Base-by-base conservation (phyloP, 2,329 filamentous ascomycete genomes). In the Aspergillus cejpii region DNA sequence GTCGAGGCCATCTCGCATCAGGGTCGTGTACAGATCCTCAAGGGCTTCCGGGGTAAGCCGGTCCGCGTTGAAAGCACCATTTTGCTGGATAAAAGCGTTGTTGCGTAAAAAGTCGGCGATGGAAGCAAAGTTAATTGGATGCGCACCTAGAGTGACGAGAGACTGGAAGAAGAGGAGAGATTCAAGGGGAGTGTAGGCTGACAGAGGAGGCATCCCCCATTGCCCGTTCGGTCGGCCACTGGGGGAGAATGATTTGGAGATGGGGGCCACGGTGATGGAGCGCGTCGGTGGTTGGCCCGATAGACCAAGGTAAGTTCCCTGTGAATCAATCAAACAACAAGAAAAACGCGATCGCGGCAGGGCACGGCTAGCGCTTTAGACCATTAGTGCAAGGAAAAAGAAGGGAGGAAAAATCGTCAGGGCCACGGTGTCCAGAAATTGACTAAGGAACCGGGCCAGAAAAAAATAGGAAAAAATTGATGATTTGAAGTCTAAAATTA, bases 111-210 rank as follows among this genome's bases (percentile, higher is more conserved):
- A 71, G 53, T 85, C 78, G 47, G 88, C 89, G 51, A 92, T 86
- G 55, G 75, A 76, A 59, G 72, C 71, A 70, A 94, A 92, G 63
- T 78, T 80, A 50, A 74, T 66, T 41, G 80, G 72, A 54, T 81
- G 77, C 53, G 81, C 73, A 61, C 85, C 85, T 66, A 85, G 76
- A 55, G 74, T 74, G 55, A 81, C 77, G 53, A 94, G 77, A 49
- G 83, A 84, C 69, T 91, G 87, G 71, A 92, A 91, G 60, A 94
- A 78, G 55, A 92, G 79, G 50, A 94, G 77, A 62, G 84, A 85
- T 77, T 94, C 89, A 74, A 94, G 85, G 57, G 84, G 80, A 63
- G 87, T 91, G 70, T 92, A 90, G 60, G 76, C 74, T 62, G 80
- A 76, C 67, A 74, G 62, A 66, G 73, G 73, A 71, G 74, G 76